Conservation (phyloP, 1,284 basidiomycete genomes). For the Malassezia cuniculi region DNA sequence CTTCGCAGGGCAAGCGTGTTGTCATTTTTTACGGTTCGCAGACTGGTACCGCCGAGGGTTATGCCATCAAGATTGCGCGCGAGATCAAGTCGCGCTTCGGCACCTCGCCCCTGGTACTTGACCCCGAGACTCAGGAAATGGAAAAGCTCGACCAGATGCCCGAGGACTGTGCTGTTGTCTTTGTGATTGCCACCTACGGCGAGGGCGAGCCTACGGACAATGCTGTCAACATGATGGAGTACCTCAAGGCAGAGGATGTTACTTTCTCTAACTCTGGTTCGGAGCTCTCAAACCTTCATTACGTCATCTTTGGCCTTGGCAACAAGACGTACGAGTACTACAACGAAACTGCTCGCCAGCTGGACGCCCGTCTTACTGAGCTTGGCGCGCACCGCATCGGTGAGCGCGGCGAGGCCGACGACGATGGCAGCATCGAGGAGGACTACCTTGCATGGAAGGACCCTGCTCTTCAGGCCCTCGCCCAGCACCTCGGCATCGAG, state of each 20-base stretch:
- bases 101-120: conserved; percentile 39
- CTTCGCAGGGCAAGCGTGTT: conserved; percentile 37
- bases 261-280: conserved; percentile 70
- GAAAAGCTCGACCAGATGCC: conserved; percentile 84
- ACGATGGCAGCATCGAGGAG: conserved; percentile 99
- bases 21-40: conserved; percentile 44
- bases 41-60: conserved; percentile 44
- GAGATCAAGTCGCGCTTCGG: conserved; percentile 44
- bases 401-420: conserved; percentile 86
- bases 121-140: conserved; percentile 62
- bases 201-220: conserved; percentile 99
- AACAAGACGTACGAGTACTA: conserved; percentile 74
- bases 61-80: conserved; percentile 41
- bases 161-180: conserved; percentile 71
- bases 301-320: conserved; percentile 85
- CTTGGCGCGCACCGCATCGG: conserved; percentile 80
- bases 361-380: conserved; percentile 61
- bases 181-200: conserved; percentile 95
- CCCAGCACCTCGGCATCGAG: conserved; percentile 68
- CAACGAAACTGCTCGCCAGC: conserved; percentile 70
- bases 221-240: conserved; percentile 86
- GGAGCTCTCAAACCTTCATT: conserved; percentile 73
- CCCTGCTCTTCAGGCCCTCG: conserved; percentile 80
- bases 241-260: conserved; percentile 70
- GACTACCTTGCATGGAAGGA: conserved; percentile 99